These are phyloP conservation scores for Thielaviopsis euricoi DNA, from an alignment of 2,329 filamentous ascomycete genomes.

Conservation along the genomic window DNA sequence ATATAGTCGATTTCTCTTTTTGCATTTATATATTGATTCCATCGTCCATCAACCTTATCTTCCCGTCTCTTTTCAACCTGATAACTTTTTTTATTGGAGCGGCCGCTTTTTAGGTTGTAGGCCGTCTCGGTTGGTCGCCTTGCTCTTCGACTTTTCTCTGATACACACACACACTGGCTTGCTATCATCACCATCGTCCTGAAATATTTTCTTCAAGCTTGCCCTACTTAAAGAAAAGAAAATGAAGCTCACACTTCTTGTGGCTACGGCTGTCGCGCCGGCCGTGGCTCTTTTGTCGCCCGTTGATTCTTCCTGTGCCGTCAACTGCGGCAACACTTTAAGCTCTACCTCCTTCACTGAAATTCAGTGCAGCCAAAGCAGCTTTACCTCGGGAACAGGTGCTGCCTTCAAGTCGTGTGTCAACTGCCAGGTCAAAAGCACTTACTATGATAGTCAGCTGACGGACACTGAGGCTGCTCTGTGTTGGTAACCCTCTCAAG, in stretches of 20 bases:
- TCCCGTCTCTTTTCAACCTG: too few species aligned
- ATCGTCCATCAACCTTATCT: too few species aligned
- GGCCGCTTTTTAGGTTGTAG: too few species aligned
- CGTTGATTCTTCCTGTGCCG: slow-evolving; percentile 30
- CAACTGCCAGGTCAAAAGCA: slow-evolving; percentile 34
- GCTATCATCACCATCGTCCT: too few species aligned
- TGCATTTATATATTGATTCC: neutral
- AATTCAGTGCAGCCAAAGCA: slow-evolving; percentile 29
- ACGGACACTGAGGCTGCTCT: slow-evolving; percentile 38
- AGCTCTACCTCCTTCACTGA: slow-evolving; percentile 28
- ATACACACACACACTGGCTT: too few species aligned
- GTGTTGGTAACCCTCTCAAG: slow-evolving; percentile 29
- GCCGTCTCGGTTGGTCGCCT: too few species aligned
- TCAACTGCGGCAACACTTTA: slow-evolving; percentile 37
- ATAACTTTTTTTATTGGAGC: too few species aligned
- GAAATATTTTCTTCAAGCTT: neutral
- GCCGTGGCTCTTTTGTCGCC: slow-evolving; percentile 25
- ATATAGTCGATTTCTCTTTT: neutral
- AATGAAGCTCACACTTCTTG: neutral
- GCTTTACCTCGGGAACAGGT: slow-evolving; percentile 25
- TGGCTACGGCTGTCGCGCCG: neutral
- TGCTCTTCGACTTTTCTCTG: too few species aligned
- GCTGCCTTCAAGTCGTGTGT: slow-evolving; percentile 36
- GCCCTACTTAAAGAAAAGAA: neutral
- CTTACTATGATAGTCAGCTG: slow-evolving; percentile 24